Evolutionary conservation across 2,329 filamentous ascomycete genomes (phyloP), one percentile per base, ranked within the genome.

Genomic region (Zymoseptoria passerinii): DNA sequence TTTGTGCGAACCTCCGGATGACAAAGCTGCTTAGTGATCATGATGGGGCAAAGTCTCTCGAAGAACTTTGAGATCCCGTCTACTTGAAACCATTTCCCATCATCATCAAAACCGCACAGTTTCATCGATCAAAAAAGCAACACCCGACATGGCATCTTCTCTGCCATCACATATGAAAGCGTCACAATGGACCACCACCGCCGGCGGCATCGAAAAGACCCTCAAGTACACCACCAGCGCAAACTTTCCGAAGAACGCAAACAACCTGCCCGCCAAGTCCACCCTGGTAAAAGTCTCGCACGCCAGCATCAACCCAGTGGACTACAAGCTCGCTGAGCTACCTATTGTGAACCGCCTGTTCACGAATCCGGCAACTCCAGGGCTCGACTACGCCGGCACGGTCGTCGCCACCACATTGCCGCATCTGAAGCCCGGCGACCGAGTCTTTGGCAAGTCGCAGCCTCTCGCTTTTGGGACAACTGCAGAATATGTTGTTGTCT

Each of bases 261-360:
- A 65, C n/a, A 72, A 70, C 51, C 35, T 44, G 10, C 35, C 35
- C 13, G 35, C 35, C 35, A 44, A 44, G 10, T 75, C 83, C 61
- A 67, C 85, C 50, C 76, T 87, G 13, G 73, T 87, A 53, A 73
- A 80, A 61, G 80, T 87, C 7, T 71, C 80, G 58, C 73, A 77
- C 58, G 75, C 77, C 27, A 73, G 79, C 23, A 68, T 87, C 62
- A 88, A 87, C 67, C 66, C 66, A 23, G 80, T 81, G 28, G 86
- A 88, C 75, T 81, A 84, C 77, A 88, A 88, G 70, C 63, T 82
- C 1, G 75, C 81, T 8, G 83, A 87, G 55, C 71, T 78, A 28
- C 70, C 77, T 0, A 20, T 78, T 2, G 57, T 81, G 18, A 49
- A 70, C 1, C 72, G 74, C 3, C 61, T 74, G 28, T 59, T 72